Evolutionary conservation across 208 protist species (phyloP).

Genomic region (Leishmania lainsoni): DNA sequence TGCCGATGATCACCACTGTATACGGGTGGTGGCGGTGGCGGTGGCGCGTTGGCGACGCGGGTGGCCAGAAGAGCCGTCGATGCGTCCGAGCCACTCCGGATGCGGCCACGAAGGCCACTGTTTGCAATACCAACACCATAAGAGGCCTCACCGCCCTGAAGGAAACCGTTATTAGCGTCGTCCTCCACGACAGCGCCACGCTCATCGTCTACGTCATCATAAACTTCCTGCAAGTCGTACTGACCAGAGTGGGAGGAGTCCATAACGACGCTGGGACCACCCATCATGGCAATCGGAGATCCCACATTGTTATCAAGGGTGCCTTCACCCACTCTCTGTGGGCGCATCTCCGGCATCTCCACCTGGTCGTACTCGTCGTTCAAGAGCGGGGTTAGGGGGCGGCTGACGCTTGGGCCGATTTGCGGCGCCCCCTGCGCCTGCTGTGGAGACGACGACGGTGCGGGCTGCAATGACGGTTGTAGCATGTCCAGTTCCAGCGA

Average conservation of each 20-base stretch:
- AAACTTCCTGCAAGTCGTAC: slow-evolving; percentile 38
- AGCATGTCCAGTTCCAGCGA: not conserved
- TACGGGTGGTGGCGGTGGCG: slow-evolving; percentile 35
- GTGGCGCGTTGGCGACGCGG: slow-evolving; percentile 13
- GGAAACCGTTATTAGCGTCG: slow-evolving; percentile 8
- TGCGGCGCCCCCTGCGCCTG: slow-evolving; percentile 7
- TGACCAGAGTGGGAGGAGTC: slow-evolving; percentile 15
- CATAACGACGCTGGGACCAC: slow-evolving; percentile 5
- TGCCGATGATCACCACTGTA: slow-evolving; percentile 14
- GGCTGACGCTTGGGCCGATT: slow-evolving; percentile 33
- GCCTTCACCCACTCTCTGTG: not conserved
- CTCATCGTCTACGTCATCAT: slow-evolving; percentile 35
- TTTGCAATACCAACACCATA: not conserved
- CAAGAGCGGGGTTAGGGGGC: slow-evolving; percentile 23
- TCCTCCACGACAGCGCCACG: slow-evolving; percentile 4
- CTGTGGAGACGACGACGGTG: not conserved
- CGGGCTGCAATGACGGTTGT: not conserved
- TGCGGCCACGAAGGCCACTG: not conserved
- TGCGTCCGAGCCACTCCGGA: slow-evolving; percentile 15
- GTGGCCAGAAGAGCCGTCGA: slow-evolving; percentile 32
- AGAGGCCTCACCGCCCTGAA: not conserved
- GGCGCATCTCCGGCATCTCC: not conserved
- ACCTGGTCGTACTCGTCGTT: slow-evolving; percentile 26
- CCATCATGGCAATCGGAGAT: not conserved
- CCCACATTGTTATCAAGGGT: not conserved